Evolutionary conservation across 441 rosid species (phyloP).

Genomic region (Populus hybrid): DNA sequence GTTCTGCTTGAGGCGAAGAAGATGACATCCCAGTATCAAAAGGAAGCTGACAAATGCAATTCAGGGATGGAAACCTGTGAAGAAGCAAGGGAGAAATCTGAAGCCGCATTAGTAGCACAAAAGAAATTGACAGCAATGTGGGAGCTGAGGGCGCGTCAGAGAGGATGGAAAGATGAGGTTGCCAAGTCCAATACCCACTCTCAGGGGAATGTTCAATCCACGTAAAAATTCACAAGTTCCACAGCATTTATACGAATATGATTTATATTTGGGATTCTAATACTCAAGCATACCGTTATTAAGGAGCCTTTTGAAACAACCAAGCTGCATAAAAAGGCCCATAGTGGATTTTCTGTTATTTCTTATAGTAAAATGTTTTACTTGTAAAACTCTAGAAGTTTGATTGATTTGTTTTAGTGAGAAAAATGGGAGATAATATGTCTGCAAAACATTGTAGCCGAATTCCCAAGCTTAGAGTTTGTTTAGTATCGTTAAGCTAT

Average conservation of each 20-base stretch:
- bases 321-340: neutral
- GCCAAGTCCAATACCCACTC: slow-evolving; percentile 44
- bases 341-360: neutral
- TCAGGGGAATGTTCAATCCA: slow-evolving; percentile 48
- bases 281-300: neutral
- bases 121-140: slow-evolving; percentile 68
- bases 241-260: neutral
- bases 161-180: slow-evolving; percentile 77
- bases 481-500: too few species aligned
- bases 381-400: neutral
- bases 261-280: neutral
- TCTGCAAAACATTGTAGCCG: neutral
- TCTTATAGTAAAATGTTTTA: neutral
- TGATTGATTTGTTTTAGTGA: neutral
- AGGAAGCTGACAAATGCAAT: slow-evolving; percentile 96
- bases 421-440: neutral
- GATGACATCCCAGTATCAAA: slow-evolving; percentile 79
- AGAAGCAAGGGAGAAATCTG: slow-evolving; percentile 88
- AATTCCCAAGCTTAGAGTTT: too few species aligned
- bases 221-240: slow-evolving; percentile 21
- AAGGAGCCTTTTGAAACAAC: slow-evolving; percentile 12
- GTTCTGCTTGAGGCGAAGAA: slow-evolving; percentile 92
- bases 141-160: slow-evolving; percentile 80
- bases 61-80: slow-evolving; percentile 97
- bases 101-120: slow-evolving; percentile 58